Evolutionary conservation across 73 alveolate genomes (phyloP), one percentile per base, ranked within the genome.

Genomic region (Strombidium stylifer): DNA sequence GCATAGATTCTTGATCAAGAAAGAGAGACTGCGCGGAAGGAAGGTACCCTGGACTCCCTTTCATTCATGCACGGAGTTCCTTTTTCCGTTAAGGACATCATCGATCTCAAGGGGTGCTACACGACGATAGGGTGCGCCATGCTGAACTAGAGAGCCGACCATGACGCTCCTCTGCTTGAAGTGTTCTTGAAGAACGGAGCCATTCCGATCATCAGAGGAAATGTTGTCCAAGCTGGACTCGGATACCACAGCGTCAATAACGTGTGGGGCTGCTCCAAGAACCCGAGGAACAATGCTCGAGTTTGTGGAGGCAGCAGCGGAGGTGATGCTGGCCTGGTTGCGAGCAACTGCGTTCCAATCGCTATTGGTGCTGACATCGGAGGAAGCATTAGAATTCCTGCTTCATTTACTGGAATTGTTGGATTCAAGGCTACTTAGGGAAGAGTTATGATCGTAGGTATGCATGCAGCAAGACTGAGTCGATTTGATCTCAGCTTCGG

Each of bases 221-320:
- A 82, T 52, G 66, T 82, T n/a, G 87, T 87, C 18, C 49, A 82
- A 50, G 58, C 53, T 14, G 10, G 42, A 6, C 10, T 32, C 4
- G 10, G n/a, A 6, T 32, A 32, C 32, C 78, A 64, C 32, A 28
- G 90, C n/a, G 53, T 20, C 0, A 84, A 78, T 66, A 52, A 60
- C 20, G 31, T 84, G 1, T 88, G 70, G 72, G 93, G 94, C 0
- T 47, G 55, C 27, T 55, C 85, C 2, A 20, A 39, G 32, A 88
- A 88, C 46, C 94, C 97, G 59, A 45, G 67, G 55, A 70, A 87
- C 69, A 50, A 56, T 15, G 56, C 37, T 3, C 68, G 89, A 65
- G 49, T 88, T 1, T 47, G 82, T 23, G 97, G 97, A n/a, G 97
- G 97, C 18, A 58, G 87, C 37, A 58, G 90, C 3, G 97, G 97